Conservation (phyloP, 2,329 filamentous ascomycete species). For the Talaromyces sp. region DNA sequence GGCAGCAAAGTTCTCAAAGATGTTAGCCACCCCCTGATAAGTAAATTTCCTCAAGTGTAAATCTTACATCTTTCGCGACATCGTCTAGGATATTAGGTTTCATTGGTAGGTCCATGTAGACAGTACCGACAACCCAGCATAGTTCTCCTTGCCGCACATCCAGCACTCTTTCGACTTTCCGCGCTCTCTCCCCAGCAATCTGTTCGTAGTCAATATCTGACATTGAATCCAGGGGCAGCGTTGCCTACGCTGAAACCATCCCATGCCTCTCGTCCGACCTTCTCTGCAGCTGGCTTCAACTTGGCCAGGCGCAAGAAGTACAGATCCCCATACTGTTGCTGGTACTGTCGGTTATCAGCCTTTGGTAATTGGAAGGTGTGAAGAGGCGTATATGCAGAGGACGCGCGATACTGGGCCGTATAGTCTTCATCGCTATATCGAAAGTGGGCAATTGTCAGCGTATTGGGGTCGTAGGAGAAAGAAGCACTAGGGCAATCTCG, state of each 20-base stretch:
- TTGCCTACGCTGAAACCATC: slow-evolving; percentile 56
- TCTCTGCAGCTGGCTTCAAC: slow-evolving; percentile 77
- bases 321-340: slow-evolving; percentile 96
- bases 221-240: slow-evolving; percentile 57
- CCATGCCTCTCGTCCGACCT: slow-evolving; percentile 71
- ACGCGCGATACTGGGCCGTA: slow-evolving; percentile 46
- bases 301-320: slow-evolving; percentile 88
- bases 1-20: slow-evolving; percentile 72
- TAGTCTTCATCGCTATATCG: slow-evolving; percentile 19
- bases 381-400: slow-evolving; percentile 67
- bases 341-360: slow-evolving; percentile 62
- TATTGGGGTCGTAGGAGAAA: neutral
- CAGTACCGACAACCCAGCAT: slow-evolving; percentile 90
- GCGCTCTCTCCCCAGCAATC: slow-evolving; percentile 70
- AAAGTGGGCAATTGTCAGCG: neutral
- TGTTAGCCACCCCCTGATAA: neutral
- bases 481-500: neutral
- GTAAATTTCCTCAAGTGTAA: neutral
- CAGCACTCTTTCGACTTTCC: slow-evolving; percentile 77
- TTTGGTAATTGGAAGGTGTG: slow-evolving; percentile 68
- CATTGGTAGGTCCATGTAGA: slow-evolving; percentile 94
- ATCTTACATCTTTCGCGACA: slow-evolving; percentile 77
- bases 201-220: slow-evolving; percentile 23
- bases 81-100: slow-evolving; percentile 97
- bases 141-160: slow-evolving; percentile 93